These are phyloP conservation scores for Begonia fuchsioides DNA, from an alignment of 306 rosid species.

Conservation along the genomic window DNA sequence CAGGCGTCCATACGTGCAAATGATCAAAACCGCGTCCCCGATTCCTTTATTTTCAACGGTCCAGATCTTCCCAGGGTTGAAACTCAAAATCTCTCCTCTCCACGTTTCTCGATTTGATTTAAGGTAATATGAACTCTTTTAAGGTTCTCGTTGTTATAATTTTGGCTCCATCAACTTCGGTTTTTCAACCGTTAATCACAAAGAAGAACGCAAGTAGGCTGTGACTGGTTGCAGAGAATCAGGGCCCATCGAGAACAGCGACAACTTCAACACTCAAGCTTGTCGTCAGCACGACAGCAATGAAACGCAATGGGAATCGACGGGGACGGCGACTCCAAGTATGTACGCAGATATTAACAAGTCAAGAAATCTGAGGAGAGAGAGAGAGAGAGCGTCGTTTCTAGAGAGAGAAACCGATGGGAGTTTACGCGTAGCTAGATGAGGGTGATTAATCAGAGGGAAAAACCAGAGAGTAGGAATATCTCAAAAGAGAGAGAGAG, in stretches of 20 bases:
- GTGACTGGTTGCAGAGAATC: conserved; percentile 13
- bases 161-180: too few species aligned
- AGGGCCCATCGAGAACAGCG: conserved; percentile 3
- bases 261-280: too few species aligned
- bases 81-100: too few species aligned
- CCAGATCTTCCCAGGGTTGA: background rate
- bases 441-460: conserved; percentile 5
- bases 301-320: conserved; percentile 66
- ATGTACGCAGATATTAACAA: conserved; percentile 14
- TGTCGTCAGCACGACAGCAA: conserved; percentile 61
- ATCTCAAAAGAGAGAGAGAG: background rate
- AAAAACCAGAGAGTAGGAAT: background rate
- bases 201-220: conserved; percentile 12
- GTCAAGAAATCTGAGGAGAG: background rate
- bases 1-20: conserved; percentile 23
- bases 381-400: background rate
- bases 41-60: conserved; percentile 4
- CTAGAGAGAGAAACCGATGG: background rate
- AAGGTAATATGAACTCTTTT: too few species aligned
- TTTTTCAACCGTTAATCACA: too few species aligned
- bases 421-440: conserved; percentile 83
- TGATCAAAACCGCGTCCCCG: conserved; percentile 26
- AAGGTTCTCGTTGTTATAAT: too few species aligned
- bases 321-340: conserved; percentile 3
- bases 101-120: too few species aligned